Evolutionary conservation across 768 basidiomycete genomes (phyloP).

Genomic region (Hericium alpestre): DNA sequence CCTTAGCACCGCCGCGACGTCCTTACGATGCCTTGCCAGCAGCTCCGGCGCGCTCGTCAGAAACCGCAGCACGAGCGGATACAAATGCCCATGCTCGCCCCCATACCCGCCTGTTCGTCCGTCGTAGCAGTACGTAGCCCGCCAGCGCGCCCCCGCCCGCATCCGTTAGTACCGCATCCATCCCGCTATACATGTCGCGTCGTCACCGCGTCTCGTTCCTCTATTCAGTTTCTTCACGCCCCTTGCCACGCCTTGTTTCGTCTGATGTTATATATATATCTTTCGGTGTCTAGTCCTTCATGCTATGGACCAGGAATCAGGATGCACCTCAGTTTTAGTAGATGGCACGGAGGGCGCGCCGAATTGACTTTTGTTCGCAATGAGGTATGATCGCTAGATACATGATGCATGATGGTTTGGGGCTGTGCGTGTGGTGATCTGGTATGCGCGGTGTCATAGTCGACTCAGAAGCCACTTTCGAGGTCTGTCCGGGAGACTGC

Average conservation of each 20-base stretch:
- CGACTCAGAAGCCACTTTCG: too few species aligned
- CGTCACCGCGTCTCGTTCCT: neutral
- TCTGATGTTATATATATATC: neutral
- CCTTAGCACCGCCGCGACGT: slow-evolving; percentile 63
- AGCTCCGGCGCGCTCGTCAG: slow-evolving; percentile 74
- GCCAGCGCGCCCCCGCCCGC: neutral
- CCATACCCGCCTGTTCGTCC: neutral
- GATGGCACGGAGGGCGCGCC: too few species aligned
- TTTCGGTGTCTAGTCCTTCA: neutral
- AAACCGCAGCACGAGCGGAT: slow-evolving; percentile 81
- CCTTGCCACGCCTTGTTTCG: neutral
- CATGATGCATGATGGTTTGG: too few species aligned
- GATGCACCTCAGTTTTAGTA: too few species aligned
- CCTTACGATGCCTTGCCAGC: slow-evolving; percentile 56
- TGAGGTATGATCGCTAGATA: too few species aligned
- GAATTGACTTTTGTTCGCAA: too few species aligned
- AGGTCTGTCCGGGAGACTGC: too few species aligned
- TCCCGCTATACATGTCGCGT: neutral
- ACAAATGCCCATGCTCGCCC: slow-evolving; percentile 54
- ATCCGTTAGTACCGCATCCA: neutral
- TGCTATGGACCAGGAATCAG: too few species aligned
- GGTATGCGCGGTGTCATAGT: too few species aligned
- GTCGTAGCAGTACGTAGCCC: neutral
- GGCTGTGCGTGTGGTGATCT: too few species aligned
- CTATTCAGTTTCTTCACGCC: neutral